Conservation (phyloP, 2,329 filamentous ascomycete genomes). For the Dendryphion nanum region DNA sequence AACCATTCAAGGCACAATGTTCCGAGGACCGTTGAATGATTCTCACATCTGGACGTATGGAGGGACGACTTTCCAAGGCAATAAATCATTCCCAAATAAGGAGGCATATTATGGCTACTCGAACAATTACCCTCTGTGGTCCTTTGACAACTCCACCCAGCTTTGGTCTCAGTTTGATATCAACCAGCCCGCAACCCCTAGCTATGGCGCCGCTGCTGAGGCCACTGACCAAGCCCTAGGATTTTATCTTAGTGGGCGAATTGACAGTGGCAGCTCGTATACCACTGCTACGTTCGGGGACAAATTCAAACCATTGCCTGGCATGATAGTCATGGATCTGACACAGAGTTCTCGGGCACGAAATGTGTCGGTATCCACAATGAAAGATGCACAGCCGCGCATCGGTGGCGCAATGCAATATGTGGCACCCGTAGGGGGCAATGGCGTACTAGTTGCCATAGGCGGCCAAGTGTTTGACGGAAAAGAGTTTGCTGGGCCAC, state of each 20-base stretch:
- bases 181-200: slow-evolving; percentile 20
- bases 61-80: slow-evolving; percentile 20
- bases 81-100: slow-evolving; percentile 14
- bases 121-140: slow-evolving; percentile 18
- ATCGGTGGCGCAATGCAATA: slow-evolving; percentile 40
- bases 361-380: slow-evolving; percentile 39
- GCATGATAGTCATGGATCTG: slow-evolving; percentile 43
- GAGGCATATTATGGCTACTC: too few species aligned
- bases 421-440: slow-evolving; percentile 32
- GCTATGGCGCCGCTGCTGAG: slow-evolving; percentile 39
- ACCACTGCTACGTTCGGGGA: slow-evolving; percentile 13
- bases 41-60: slow-evolving; percentile 16
- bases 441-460: slow-evolving; percentile 40
- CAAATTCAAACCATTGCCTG: slow-evolving; percentile 26
- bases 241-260: slow-evolving; percentile 42
- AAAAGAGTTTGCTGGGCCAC: slow-evolving; percentile 6
- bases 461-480: slow-evolving; percentile 32
- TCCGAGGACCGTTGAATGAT: slow-evolving; percentile 16
- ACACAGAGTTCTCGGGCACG: slow-evolving; percentile 29
- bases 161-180: slow-evolving; percentile 18
- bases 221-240: slow-evolving; percentile 36
- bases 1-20: slow-evolving; percentile 22
- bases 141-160: slow-evolving; percentile 9
- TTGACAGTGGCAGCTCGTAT: slow-evolving; percentile 35
- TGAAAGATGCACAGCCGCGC: slow-evolving; percentile 29